A percentile compares a stretch with the other conserved stretches of the same genome.
These are phyloP conservation scores for Amborella trichopoda DNA, from an alignment of 164 flowering plant genomes.

Conservation along the genomic window DNA sequence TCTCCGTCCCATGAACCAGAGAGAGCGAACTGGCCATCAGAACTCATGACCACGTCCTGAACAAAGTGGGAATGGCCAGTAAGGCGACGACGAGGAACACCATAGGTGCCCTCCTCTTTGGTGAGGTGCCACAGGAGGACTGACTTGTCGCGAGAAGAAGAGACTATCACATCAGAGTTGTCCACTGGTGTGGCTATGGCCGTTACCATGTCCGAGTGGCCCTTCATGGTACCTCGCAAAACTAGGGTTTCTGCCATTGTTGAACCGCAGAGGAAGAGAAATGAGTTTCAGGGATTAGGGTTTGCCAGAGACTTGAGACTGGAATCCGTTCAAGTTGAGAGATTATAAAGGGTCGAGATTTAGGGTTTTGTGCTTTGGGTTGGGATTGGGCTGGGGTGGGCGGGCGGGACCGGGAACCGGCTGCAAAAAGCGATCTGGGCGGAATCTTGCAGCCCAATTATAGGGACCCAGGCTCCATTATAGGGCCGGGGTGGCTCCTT, in stretches of 20 bases:
- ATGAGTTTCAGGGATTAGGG: too few relatives aligned
- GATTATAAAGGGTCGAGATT: too few relatives aligned
- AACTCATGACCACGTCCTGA: slow-evolving; percentile 64
- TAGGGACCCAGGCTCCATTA: too few relatives aligned
- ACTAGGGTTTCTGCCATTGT: slow-evolving; percentile 42
- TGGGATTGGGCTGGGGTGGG: too few relatives aligned
- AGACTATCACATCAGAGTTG: slow-evolving; percentile 76
- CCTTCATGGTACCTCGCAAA: slow-evolving; percentile 57
- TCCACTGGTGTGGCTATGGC: slow-evolving; percentile 88
- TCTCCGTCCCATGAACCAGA: slow-evolving; percentile 10
- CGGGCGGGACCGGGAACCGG: too few relatives aligned
- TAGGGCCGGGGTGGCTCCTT: too few relatives aligned
- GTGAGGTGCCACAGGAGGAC: slow-evolving; percentile 59
- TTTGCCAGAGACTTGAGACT: too few relatives aligned
- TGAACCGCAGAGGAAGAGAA: too few relatives aligned
- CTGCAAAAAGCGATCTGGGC: too few relatives aligned
- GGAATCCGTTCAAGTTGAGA: too few relatives aligned
- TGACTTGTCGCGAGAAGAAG: slow-evolving; percentile 79
- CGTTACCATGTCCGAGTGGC: slow-evolving; percentile 83
- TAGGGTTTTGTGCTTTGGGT: too few relatives aligned
- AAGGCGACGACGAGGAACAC: slow-evolving; percentile 59
- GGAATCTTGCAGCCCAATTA: too few relatives aligned
- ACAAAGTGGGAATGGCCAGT: slow-evolving; percentile 80
- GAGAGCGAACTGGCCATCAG: slow-evolving; percentile 74
- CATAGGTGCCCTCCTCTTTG: slow-evolving; percentile 47